Evolutionary conservation across 1,139 yeast genomes (phyloP).

Genomic region (Zygosaccharomyces pseudobailii): DNA sequence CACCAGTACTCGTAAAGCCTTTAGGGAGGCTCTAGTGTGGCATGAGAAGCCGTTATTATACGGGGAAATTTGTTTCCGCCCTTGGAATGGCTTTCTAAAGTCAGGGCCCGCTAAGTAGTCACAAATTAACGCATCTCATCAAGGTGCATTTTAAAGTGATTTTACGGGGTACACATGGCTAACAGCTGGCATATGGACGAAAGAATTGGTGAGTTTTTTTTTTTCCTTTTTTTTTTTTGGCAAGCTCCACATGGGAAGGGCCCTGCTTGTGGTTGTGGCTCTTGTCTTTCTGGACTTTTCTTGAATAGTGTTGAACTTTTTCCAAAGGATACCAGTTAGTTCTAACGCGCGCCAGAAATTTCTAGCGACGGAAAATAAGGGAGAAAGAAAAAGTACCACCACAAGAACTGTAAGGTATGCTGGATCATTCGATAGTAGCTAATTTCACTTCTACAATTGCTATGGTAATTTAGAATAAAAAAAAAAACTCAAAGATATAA

Average conservation of each 20-base stretch:
- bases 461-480: neutral
- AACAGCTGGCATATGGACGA: neutral
- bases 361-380: neutral
- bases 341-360: neutral
- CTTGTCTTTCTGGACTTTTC: neutral
- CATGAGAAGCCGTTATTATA: too few species aligned
- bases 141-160: neutral
- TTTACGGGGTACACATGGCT: neutral
- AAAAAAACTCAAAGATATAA: neutral
- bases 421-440: neutral
- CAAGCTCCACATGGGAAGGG: neutral
- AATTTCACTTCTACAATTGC: neutral
- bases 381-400: neutral
- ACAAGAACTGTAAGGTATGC: neutral
- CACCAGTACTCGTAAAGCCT: too few species aligned
- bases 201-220: neutral
- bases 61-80: neutral
- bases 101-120: neutral
- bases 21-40: too few species aligned
- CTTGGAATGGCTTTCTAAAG: neutral
- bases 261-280: neutral
- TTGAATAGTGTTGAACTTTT: neutral
- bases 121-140: neutral
- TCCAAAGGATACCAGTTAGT: neutral
- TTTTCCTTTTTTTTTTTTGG: neutral